Evolutionary conservation across 495 filamentous ascomycete genomes (phyloP), one percentile per base, ranked within the genome.

Genomic region (Friedmanniomyces simplex): DNA sequence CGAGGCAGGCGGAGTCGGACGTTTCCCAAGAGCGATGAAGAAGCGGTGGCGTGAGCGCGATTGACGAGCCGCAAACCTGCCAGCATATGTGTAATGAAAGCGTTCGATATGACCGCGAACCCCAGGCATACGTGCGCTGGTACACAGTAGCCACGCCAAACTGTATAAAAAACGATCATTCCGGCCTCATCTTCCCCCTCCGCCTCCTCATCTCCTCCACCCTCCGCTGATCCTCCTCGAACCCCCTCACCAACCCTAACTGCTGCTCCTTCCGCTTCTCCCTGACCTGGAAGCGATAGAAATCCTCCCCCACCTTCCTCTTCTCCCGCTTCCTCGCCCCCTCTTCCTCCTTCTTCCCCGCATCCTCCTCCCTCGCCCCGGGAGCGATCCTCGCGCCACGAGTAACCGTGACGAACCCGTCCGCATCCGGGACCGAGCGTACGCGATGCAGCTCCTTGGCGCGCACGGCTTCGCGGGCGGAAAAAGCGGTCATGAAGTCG

Each of bases 321-420:
- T 78, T 82, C 69, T 79, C 80, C 72, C 79, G 82, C 74, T 89
- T 83, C 67, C 86, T 76, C 78, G 89, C 71, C 32, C 20, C 26
- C 16, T n/a, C n/a, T n/a, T 82, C 79, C 59, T 81, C 79, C 63
- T 84, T 76, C 66, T 80, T 82, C 70, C 84, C 80, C 12, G 86
- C 84, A 64, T 89, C 88, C 63, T 87, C 86, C 58, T 82, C 79
- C 46, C 81, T 74, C 18, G 87, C 88, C 16, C 2, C 22, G 10
- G 87, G 83, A 13, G 87, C 89, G 11, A 76, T 75, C 55, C 86
- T 82, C 10, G 84, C 81, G 2, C 90, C 91, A 55, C 85, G 77
- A 3, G 84, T 87, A 28, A 98, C 94, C 30, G 89, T 96, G 21
- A 96, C 77, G 67, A 98, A 98, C 11, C 93, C 93, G 71, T 98